Conservation (phyloP, 495 filamentous ascomycete genomes). For the Hapsidospora chrysogenum region DNA sequence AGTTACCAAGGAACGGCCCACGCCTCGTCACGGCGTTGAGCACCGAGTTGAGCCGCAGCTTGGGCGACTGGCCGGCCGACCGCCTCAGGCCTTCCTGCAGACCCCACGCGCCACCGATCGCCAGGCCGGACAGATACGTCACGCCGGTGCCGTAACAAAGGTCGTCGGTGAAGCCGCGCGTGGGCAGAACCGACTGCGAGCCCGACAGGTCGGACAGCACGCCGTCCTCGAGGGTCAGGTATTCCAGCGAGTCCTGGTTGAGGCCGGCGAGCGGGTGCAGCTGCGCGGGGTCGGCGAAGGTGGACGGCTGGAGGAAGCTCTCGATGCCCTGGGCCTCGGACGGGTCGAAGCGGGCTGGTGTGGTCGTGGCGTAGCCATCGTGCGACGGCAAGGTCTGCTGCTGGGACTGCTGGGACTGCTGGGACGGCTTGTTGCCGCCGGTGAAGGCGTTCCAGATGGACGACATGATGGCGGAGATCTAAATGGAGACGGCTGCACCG, state of each 20-base stretch:
- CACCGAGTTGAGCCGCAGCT: conserved; percentile 80
- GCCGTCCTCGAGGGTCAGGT: conserved; percentile 84
- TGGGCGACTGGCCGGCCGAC: conserved; percentile 59
- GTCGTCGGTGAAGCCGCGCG: conserved; percentile 93
- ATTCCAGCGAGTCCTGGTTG: conserved; percentile 82
- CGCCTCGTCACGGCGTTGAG: conserved; percentile 83
- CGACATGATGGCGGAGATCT: too few relatives aligned
- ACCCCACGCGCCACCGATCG: conserved; percentile 84
- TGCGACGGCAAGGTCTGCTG: conserved; percentile 11
- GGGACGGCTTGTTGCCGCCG: conserved; percentile 42
- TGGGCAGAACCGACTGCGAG: conserved; percentile 69
- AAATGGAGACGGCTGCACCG: too few relatives aligned
- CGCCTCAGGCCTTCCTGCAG: conserved; percentile 70
- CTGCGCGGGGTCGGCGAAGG: conserved; percentile 64
- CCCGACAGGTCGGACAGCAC: conserved; percentile 79
- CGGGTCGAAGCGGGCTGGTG: conserved; percentile 47
- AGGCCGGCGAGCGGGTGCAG: conserved; percentile 91
- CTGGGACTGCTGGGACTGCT: conserved; percentile 31
- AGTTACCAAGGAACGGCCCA: conserved; percentile 94
- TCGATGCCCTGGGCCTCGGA: conserved; percentile 58
- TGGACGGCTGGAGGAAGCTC: conserved; percentile 55
- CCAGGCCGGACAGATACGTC: conserved; percentile 73
- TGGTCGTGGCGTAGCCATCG: conserved; percentile 25
- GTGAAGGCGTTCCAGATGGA: conserved; percentile 76
- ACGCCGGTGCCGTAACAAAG: conserved; percentile 94